These are phyloP conservation scores for Pancytospora philotis DNA, from an alignment of 371 early-diverging fungal genomes.

Conservation along the genomic window DNA sequence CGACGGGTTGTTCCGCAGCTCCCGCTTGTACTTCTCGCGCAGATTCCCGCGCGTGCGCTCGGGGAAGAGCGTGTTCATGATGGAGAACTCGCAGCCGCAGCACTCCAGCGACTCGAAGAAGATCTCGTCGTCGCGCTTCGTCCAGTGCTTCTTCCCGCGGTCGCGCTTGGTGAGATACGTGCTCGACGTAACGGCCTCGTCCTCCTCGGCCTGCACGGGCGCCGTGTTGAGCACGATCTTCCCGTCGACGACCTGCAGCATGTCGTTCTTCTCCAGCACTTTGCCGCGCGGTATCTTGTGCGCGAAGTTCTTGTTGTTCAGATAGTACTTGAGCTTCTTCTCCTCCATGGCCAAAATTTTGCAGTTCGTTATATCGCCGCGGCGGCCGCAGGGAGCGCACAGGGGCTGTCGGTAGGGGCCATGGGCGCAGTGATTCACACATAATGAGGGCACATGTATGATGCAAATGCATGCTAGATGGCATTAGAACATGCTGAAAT, in stretches of 20 bases:
- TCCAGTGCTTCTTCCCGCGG: conserved; percentile 38
- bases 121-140: conserved; percentile 50
- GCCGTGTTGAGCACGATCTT: conserved; percentile 44
- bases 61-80: conserved; percentile 49
- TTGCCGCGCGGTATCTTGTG: conserved; percentile 12
- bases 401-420: no score
- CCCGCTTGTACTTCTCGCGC: conserved; percentile 54
- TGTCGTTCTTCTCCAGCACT: conserved; percentile 27
- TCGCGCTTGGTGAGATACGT: conserved; percentile 48
- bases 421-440: no score
- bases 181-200: conserved; percentile 48
- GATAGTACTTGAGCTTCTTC: conserved; percentile 31
- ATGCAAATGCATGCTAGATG: no score
- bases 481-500: no score
- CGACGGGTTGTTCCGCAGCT: conserved; percentile 41
- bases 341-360: not conserved
- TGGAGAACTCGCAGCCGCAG: conserved; percentile 58
- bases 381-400: no score
- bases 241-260: conserved; percentile 48
- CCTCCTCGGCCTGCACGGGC: conserved; percentile 36
- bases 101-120: conserved; percentile 54
- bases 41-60: conserved; percentile 53
- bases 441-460: no score
- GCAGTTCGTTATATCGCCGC: no score
- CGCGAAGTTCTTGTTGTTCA: conserved; percentile 56